Evolutionary conservation across 208 protist species (phyloP), one percentile per base, ranked within the genome.

Genomic region (Leishmania tarentolae): DNA sequence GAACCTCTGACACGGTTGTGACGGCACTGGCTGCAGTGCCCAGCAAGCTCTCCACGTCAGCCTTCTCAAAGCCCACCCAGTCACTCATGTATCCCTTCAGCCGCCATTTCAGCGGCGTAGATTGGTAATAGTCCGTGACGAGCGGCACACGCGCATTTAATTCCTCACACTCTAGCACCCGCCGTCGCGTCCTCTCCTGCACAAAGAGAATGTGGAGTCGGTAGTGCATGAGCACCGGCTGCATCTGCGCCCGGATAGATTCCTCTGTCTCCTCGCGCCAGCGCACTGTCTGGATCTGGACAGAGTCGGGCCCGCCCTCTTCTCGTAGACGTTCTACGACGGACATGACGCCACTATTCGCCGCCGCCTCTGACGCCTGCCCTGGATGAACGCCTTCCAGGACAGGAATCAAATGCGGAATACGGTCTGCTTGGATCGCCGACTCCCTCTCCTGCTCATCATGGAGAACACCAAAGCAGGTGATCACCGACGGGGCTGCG

Each of bases 221-320:
- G 75, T 96, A 96, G 78, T 96, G 91, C 13, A 81, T 15, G 9
- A 83, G 66, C 15, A 94, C 52, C 5, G 89, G 89, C 19, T 76
- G 28, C 17, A 96, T 75, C 79, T 86, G 87, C 2, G 47, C 61
- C 24, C 80, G 66, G 28, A 94, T 72, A 3, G 89, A 80, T 8
- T 83, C 83, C 40, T 56, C 76, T 1, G 79, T 80, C 78, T 90
- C 74, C 0, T 84, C 86, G 11, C 87, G 86, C 85, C 88, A 93
- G n/a, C 86, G 76, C 5, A 96, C 85, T 0, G 86, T 57, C 11
- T 70, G 65, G 19, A 81, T 2, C 24, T 78, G 73, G 59, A 90
- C 86, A 8, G 83, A 71, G 11, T 80, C 52, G 13, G 77, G 65
- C 0, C 69, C 61, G 9, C 80, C 77, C 50, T 53, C 47, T 37